Percentiles rank a stretch among this genome's conserved stretches.
phyloP scores from a whole-genome alignment of 2,329 filamentous ascomycete genomes.

The Thelonectria rubi region DNA sequence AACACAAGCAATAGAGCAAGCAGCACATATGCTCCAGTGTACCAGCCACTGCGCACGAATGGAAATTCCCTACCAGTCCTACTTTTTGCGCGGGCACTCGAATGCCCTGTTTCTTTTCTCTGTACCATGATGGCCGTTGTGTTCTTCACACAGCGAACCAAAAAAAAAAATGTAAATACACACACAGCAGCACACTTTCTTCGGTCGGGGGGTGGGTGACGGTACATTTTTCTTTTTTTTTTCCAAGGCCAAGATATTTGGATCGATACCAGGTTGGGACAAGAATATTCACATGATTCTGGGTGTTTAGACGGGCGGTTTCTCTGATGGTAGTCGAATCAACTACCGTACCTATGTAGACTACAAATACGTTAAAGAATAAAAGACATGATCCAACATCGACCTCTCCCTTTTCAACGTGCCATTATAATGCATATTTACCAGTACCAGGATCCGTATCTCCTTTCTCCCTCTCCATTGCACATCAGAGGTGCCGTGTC shows the following conservation, averaged over 20 bases:
- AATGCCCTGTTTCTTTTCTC: slow-evolving; percentile 1
- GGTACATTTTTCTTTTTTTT: not conserved
- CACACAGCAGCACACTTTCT: not conserved
- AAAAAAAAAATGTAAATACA: not conserved
- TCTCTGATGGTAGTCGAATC: not conserved
- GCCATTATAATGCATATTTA: no score
- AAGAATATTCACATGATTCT: slow-evolving; percentile 4
- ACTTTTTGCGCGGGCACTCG: not conserved
- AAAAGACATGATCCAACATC: not conserved
- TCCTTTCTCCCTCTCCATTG: no score
- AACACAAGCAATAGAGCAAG: not conserved
- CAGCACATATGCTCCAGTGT: not conserved
- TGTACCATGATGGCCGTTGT: not conserved
- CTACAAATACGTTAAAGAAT: not conserved
- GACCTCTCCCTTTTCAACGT: no score
- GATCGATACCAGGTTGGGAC: slow-evolving; percentile 19
- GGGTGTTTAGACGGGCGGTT: slow-evolving; percentile 12
- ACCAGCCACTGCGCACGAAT: not conserved
- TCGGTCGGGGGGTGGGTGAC: not conserved
- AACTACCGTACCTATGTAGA: not conserved
- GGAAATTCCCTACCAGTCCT: not conserved
- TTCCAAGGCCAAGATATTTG: slow-evolving; percentile 8
- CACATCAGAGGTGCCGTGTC: no score
- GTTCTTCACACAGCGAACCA: not conserved
- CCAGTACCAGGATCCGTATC: no score